A percentile compares a stretch with the other conserved stretches of the same genome.
These are phyloP conservation scores for Candida orba DNA, from an alignment of 805 yeast species.

Conservation along the genomic window DNA sequence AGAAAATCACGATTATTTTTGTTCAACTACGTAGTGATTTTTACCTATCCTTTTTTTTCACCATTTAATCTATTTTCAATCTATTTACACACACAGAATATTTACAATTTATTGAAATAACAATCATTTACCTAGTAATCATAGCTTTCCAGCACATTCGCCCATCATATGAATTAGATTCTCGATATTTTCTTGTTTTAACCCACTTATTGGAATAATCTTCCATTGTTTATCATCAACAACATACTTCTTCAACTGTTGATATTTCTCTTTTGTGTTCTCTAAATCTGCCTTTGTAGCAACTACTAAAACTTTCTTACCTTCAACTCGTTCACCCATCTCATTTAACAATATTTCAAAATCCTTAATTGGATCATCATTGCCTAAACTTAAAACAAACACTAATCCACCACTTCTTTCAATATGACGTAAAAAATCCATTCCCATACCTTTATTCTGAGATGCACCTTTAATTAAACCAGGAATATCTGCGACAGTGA, in stretches of 20 bases:
- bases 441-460: slow-evolving; percentile 83
- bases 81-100: no score
- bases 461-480: slow-evolving; percentile 90
- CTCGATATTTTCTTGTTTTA: slow-evolving; percentile 64
- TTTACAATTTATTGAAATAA: no score
- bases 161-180: slow-evolving; percentile 67
- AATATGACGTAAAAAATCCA: slow-evolving; percentile 85
- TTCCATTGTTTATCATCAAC: slow-evolving; percentile 51
- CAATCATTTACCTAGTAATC: background rate
- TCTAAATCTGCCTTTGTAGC: slow-evolving; percentile 92
- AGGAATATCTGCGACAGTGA: slow-evolving; percentile 96
- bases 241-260: slow-evolving; percentile 38
- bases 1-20: no score
- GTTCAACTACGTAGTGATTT: no score
- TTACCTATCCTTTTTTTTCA: no score
- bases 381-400: slow-evolving; percentile 76
- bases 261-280: slow-evolving; percentile 42
- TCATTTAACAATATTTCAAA: slow-evolving; percentile 58
- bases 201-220: slow-evolving; percentile 80
- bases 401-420: slow-evolving; percentile 88
- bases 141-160: slow-evolving; percentile 28
- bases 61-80: no score
- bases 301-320: slow-evolving; percentile 63
- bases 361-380: slow-evolving; percentile 58
- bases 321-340: slow-evolving; percentile 58